Percentiles rank a stretch among this genome's conserved stretches.
Evolutionary conservation across 2,329 filamentous ascomycete genomes (phyloP).

Genomic region (Mollisia scopiformis): DNA sequence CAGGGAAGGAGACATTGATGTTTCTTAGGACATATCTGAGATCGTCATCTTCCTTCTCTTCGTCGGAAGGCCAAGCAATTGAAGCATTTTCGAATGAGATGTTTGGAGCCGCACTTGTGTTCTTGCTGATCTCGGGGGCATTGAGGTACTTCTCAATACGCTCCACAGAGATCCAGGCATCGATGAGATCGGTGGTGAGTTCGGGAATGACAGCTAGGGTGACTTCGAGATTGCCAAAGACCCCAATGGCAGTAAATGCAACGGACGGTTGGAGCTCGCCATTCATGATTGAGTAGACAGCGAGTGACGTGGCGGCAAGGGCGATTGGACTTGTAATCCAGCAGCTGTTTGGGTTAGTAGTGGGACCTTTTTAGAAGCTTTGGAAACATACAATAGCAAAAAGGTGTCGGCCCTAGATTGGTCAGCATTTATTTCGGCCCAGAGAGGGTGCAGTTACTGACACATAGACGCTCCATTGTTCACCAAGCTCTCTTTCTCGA

Average conservation of each 20-base stretch:
- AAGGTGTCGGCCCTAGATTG: constrained; percentile 54
- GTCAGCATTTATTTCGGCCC: constrained; percentile 5
- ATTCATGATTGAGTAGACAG: constrained; percentile 67
- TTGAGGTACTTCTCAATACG: constrained; percentile 74
- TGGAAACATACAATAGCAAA: constrained; percentile 49
- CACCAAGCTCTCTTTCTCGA: constrained; percentile 67
- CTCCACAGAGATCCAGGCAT: constrained; percentile 72
- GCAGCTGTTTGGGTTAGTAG: constrained; percentile 43
- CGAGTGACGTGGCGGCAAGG: constrained; percentile 71
- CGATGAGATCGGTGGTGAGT: constrained; percentile 66
- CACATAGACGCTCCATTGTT: constrained; percentile 68
- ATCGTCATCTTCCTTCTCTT: constrained; percentile 58
- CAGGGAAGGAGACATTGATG: constrained; percentile 68
- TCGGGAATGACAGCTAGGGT: constrained; percentile 74
- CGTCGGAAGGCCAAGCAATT: constrained; percentile 75
- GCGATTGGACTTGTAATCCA: constrained; percentile 77
- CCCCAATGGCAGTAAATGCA: constrained; percentile 76
- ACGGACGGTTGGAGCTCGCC: constrained; percentile 70
- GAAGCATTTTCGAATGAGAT: constrained; percentile 69
- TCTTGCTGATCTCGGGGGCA: constrained; percentile 63
- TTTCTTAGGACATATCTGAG: constrained; percentile 68
- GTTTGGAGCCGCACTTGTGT: constrained; percentile 56
- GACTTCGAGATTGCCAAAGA: constrained; percentile 75
- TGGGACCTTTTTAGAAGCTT: neutral
- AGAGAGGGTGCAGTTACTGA: constrained; percentile 4